These are phyloP conservation scores for Colletotrichum melonis DNA, from an alignment of 2,329 filamentous ascomycete species.

Conservation along the genomic window DNA sequence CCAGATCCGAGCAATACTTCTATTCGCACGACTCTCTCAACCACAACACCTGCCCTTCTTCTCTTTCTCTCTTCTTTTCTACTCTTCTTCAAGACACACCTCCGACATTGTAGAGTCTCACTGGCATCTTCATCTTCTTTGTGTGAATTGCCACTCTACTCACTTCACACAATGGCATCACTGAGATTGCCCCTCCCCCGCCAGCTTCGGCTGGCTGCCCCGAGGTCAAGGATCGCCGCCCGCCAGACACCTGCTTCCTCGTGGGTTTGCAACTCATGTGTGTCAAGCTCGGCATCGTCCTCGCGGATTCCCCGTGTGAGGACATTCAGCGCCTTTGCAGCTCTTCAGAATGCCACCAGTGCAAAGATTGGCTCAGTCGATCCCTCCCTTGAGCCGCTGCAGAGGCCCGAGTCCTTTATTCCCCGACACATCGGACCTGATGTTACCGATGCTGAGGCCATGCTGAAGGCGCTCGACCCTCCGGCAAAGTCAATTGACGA, in stretches of 20 bases:
- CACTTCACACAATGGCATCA: conserved; percentile 34
- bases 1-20: conserved; percentile 28
- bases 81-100: background rate
- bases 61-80: background rate
- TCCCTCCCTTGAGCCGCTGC: conserved; percentile 35
- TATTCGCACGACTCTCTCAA: conserved; percentile 18
- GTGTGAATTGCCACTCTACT: conserved; percentile 6
- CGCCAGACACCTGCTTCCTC: conserved; percentile 27
- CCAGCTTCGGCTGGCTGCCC: conserved; percentile 35
- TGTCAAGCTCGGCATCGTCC: conserved; percentile 3
- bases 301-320: conserved; percentile 23
- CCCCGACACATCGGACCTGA: conserved; percentile 90
- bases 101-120: background rate
- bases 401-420: conserved; percentile 73
- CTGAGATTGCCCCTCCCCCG: conserved; percentile 35
- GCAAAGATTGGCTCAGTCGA: conserved; percentile 24
- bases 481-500: conserved; percentile 80
- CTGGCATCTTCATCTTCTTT: background rate
- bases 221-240: conserved; percentile 28
- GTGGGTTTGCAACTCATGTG: conserved; percentile 33
- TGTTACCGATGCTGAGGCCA: conserved; percentile 74
- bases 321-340: conserved; percentile 23
- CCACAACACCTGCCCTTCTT: background rate
- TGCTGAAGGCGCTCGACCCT: conserved; percentile 84
- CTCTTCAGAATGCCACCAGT: conserved; percentile 26